Base-by-base conservation (phyloP, 371 early-diverging fungal species). In the Syncephalastrum contaminatum region DNA sequence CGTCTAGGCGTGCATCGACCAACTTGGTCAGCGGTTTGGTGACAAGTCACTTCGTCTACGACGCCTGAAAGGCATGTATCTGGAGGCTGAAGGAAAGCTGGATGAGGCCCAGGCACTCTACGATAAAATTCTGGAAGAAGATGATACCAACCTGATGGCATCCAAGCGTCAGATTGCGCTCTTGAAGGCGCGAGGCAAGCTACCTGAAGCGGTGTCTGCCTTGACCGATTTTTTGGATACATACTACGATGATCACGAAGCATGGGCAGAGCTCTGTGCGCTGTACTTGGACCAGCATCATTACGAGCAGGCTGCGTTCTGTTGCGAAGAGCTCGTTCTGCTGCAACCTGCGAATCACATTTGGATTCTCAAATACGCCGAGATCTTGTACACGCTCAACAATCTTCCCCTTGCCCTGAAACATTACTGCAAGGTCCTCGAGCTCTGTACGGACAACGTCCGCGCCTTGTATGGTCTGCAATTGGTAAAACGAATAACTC, bases 241-340 rank as follows among this genome's bases (percentile, higher is more conserved):
- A 18, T 88, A 89, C 61, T 86, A 83, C 40, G 87, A 86, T 43
- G 97, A 97, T 64, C 73, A 81, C 56, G 95, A 96, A 64, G 91
- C 82, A 3, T 97, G 97, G 97, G 60, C 88, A 0, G 89, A 94
- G 57, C 77, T 97, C 25, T 81, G 88, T 10, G 70, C 82, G 43
- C 65, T 87, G 46, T 96, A 97, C 67, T 58, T 91, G 15, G 65
- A 52, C 2, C 75, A 83, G 36, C 68, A 84, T 57, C 69, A 85
- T 83, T 91, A 86, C 58, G 83, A 85, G 47, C 94, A 94, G 66
- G 95, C 97, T 2, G 89, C 89, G 15, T 94, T 87, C 66, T 92
- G 92, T 60, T 70, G 90, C 47, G 96, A 97, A 67, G 97, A 97
- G 69, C 69, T 92, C 24, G 78, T 97, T 50, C 53, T 95, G 52